phyloP scores from a whole-genome alignment of 768 basidiomycete species.

The Xerocomus brunneocitrinus region DNA sequence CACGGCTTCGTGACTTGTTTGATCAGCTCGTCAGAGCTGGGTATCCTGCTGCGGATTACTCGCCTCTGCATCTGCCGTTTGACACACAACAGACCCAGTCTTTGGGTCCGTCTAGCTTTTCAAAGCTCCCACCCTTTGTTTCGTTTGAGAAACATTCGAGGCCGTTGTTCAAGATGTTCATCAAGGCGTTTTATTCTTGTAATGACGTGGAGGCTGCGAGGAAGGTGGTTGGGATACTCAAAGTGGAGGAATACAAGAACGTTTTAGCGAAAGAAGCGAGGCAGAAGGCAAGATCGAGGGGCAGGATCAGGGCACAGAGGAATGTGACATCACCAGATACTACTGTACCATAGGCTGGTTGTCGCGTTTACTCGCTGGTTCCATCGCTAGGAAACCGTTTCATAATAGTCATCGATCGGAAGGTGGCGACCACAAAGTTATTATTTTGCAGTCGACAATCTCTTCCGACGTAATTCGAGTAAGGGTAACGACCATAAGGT shows the following conservation, averaged over 20 bases:
- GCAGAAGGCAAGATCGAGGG: conserved; percentile 17
- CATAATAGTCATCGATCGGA: too few species aligned
- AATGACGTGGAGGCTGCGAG: conserved; percentile 52
- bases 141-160: conserved; percentile 56
- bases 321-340: neutral
- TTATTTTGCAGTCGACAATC: too few species aligned
- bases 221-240: conserved; percentile 52
- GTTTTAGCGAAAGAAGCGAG: conserved; percentile 10
- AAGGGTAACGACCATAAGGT: too few species aligned
- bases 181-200: conserved; percentile 55
- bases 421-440: too few species aligned
- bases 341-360: neutral
- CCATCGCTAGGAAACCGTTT: too few species aligned
- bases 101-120: conserved; percentile 26
- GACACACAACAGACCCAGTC: conserved; percentile 27
- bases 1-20: conserved; percentile 52
- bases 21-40: conserved; percentile 59
- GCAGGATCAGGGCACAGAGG: conserved; percentile 15
- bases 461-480: too few species aligned
- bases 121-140: conserved; percentile 39
- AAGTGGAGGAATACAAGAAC: conserved; percentile 31
- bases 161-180: conserved; percentile 71
- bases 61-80: conserved; percentile 41
- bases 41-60: conserved; percentile 42
- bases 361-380: too few species aligned